These are phyloP conservation scores for Cordyceps javanica DNA, from an alignment of 2,329 filamentous ascomycete species.

Conservation along the genomic window DNA sequence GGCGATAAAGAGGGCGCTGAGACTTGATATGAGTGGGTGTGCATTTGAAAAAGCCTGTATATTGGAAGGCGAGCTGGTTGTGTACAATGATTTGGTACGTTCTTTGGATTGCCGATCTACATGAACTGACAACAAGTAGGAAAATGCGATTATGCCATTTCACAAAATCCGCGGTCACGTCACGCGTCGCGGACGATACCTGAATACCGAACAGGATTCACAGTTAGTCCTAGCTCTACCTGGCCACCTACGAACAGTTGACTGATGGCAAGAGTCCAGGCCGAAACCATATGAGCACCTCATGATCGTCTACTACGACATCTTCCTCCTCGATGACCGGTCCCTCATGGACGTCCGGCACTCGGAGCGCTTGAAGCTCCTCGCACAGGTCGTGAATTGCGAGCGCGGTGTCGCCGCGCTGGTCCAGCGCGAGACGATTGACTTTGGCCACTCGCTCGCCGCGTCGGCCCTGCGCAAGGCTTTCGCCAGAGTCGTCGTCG, in stretches of 20 bases:
- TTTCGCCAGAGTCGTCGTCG: constrained; percentile 62
- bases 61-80: constrained; percentile 75
- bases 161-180: constrained; percentile 80
- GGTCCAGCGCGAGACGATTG: constrained; percentile 59
- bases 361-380: constrained; percentile 51
- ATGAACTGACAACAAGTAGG: constrained; percentile 26
- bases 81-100: constrained; percentile 60
- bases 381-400: constrained; percentile 48
- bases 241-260: constrained; percentile 18
- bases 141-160: constrained; percentile 64
- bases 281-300: constrained; percentile 46
- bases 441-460: constrained; percentile 52
- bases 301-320: constrained; percentile 58
- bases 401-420: constrained; percentile 59
- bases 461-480: constrained; percentile 50
- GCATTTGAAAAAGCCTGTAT: constrained; percentile 62
- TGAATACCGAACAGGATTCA: constrained; percentile 65
- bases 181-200: constrained; percentile 60
- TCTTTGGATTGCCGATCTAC: neutral
- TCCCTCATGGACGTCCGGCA: constrained; percentile 48
- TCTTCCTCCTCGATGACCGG: constrained; percentile 47
- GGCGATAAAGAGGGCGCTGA: constrained; percentile 58
- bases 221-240: constrained; percentile 38
- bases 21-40: constrained; percentile 52
- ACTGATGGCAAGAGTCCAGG: constrained; percentile 29